Evolutionary conservation across 1,284 basidiomycete genomes (phyloP), one percentile per base, ranked within the genome.

Genomic region (Wallemia mellicola): DNA sequence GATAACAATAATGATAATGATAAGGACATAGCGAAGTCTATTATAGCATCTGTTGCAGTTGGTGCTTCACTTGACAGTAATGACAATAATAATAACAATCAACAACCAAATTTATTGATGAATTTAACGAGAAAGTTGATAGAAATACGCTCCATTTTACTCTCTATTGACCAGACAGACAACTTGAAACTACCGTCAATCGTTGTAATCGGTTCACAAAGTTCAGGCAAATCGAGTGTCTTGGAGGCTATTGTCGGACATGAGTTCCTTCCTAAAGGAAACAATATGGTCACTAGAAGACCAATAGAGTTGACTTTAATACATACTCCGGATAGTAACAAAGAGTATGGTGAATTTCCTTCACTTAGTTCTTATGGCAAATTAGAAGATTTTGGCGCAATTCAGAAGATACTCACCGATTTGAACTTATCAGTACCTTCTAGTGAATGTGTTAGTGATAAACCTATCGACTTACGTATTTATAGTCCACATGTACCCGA

Each of bases 231-330:
- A 75, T 92, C 87, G 66, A 91, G 86, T 26, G 94, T 99, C 0
- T 73, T 99, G 60, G 92, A 99, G 70, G 84, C 94, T 1, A 87
- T 99, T 64, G 94, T 99, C 24, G 94, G 92, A 0, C 88, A 95
- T 64, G 89, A 98, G 69, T 98, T 99, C 70, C 73, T 99, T 48
- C 94, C 92, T 33, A 98, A 98, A 73, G 92, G 92, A 61, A 84
- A 91, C 71, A 98, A 98, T 71, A 99, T 99, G 94, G 94, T 98
- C 56, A 99, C 92, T 0, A 84, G 92, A 1, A 81, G 92, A 58
- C 94, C 92, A 0, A 94, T 99, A 66, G 92, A 99, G 69, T 78
- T 98, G 61, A 98, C 92, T 0, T 81, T 99, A 58, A 82, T 98
- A 61, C 86, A 98, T 68, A 94, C 86, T 0, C 84, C 86, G 17